Base-by-base conservation (phyloP, 768 basidiomycete species). In the Clitopilus hobsonii region DNA sequence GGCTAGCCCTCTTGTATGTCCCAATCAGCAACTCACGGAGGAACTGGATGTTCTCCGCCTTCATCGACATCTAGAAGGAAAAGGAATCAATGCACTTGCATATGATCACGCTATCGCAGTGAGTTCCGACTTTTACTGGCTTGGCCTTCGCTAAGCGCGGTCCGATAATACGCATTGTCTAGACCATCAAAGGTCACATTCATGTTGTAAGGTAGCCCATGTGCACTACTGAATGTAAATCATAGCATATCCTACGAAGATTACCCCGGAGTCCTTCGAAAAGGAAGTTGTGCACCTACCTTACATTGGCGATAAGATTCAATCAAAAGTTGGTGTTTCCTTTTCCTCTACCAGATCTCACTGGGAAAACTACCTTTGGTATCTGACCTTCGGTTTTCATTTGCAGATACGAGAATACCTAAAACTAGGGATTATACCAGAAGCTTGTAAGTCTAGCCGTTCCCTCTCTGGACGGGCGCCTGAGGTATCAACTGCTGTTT, bases 81-180 rank as follows among this genome's bases (percentile, higher is more conserved):
- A 88, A 51, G 74, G 77, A 20, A 72, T 81, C 25, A 89, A 86
- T 60, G 82, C 85, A 36, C 69, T 93, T 49, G 84, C 83, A 57
- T 94, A 93, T 59, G 76, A 83, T 28, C 77, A 89, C 49, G 84
- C 87, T 1, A 84, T 91, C 58, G 76, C 84, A n/a, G 86, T 87
- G 63, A 59, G 83, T 68, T 23, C 14, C 6, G 48, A 11, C 22
- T 20, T 6, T 18, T 53, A 53, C 14, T 49, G 68, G 67, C 54
- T 67, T 11, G 27, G 54, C 60, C 20, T 36, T 16, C n/a, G 48
- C 23, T 60, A 1, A 60, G 30, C 22, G 14, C 23, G 32, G 51
- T 36, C 41, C 41, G 41, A 6, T 23, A 18, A 45, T 13, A 41
- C 28, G 16, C 29, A 22, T 11, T 49, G 32, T 51, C 16, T 51